Percentiles rank a stretch among this genome's conserved stretches.
phyloP scores from a whole-genome alignment of 2,329 filamentous ascomycete species.

The Periconia sp. region DNA sequence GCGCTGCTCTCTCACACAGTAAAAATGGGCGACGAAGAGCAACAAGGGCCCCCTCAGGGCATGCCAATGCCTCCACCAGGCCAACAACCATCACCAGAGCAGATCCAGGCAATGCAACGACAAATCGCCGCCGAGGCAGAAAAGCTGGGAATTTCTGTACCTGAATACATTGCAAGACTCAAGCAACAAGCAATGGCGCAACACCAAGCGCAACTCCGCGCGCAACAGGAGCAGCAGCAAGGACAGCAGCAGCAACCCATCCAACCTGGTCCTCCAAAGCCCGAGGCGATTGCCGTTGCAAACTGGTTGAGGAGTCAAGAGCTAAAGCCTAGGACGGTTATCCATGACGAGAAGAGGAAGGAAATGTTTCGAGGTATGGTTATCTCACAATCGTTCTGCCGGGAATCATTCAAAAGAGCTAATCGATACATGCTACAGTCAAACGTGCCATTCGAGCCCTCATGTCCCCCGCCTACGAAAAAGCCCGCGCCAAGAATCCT shows the following conservation, averaged over 20 bases:
- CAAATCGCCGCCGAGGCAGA: conserved; percentile 81
- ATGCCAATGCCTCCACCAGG: conserved; percentile 39
- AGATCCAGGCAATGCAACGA: conserved; percentile 81
- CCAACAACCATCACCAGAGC: conserved; percentile 72
- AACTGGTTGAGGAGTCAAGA: conserved; percentile 83
- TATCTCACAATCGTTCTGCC: neutral
- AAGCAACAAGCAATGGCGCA: conserved; percentile 58
- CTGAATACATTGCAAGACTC: conserved; percentile 70
- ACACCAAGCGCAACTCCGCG: conserved; percentile 48
- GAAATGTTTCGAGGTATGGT: conserved; percentile 90
- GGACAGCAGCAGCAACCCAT: conserved; percentile 58
- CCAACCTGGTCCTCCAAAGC: conserved; percentile 78
- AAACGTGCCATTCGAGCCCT: conserved; percentile 93
- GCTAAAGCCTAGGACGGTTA: conserved; percentile 85
- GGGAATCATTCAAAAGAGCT: neutral
- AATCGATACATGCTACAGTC: conserved; percentile 56
- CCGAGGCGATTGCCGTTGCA: conserved; percentile 83
- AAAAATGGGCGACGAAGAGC: conserved; percentile 24
- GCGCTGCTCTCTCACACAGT: neutral
- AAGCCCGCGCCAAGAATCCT: conserved; percentile 85
- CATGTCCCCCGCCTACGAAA: conserved; percentile 84
- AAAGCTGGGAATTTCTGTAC: conserved; percentile 81
- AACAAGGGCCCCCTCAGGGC: conserved; percentile 21
- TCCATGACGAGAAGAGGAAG: conserved; percentile 93
- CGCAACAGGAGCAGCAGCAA: conserved; percentile 35